Evolutionary conservation across 2,329 filamentous ascomycete genomes (phyloP).

Genomic region (Arthrinium puccinioides): DNA sequence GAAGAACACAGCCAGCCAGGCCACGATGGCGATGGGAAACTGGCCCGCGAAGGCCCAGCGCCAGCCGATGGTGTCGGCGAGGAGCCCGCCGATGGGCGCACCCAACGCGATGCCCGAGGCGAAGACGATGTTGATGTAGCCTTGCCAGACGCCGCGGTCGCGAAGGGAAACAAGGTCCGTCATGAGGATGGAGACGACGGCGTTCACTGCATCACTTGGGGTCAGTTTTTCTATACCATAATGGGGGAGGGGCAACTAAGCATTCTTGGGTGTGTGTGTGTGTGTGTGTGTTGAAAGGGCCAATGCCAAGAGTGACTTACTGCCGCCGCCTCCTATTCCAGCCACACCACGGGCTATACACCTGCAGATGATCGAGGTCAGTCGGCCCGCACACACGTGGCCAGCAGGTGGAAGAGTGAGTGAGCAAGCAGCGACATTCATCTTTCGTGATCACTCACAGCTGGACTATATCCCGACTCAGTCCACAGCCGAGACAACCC

Average conservation of each 20-base stretch:
- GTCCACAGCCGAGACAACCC: conserved; percentile 50
- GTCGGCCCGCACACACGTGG: neutral
- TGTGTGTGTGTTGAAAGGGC: too few species aligned
- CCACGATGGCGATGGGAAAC: conserved; percentile 59
- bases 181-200: conserved; percentile 53
- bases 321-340: conserved; percentile 52
- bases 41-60: conserved; percentile 69
- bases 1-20: conserved; percentile 56
- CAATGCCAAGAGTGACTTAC: too few species aligned
- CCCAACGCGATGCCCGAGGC: conserved; percentile 61
- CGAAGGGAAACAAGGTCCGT: conserved; percentile 56
- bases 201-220: too few species aligned
- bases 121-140: conserved; percentile 58
- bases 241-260: too few species aligned
- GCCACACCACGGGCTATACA: conserved; percentile 43
- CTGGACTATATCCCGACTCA: conserved; percentile 51
- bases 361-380: neutral
- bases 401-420: too few species aligned
- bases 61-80: conserved; percentile 71
- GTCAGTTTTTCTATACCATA: too few species aligned
- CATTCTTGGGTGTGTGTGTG: too few species aligned
- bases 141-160: conserved; percentile 59
- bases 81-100: conserved; percentile 61
- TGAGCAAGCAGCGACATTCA: too few species aligned
- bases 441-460: too few species aligned